Evolutionary conservation across 2,329 filamentous ascomycete species (phyloP).

Genomic region (Nothophoma quercina): DNA sequence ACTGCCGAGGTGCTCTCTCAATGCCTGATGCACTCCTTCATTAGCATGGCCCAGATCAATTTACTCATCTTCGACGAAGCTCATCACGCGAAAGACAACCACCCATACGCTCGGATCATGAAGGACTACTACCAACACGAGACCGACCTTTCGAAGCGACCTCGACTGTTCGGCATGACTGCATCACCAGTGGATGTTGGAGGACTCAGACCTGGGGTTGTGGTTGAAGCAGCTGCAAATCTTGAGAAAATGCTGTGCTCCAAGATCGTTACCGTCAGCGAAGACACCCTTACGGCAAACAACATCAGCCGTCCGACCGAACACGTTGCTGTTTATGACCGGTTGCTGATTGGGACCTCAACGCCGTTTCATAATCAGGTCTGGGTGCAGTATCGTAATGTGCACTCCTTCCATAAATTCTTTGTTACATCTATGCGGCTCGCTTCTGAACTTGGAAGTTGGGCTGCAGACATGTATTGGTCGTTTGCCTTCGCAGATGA

Average conservation of each 20-base stretch:
- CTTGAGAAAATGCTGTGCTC: conserved; percentile 81
- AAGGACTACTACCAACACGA: conserved; percentile 78
- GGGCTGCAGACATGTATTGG: conserved; percentile 88
- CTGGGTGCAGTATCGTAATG: conserved; percentile 59
- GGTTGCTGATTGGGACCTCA: conserved; percentile 60
- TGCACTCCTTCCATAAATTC: conserved; percentile 61
- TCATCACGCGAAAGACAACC: conserved; percentile 93
- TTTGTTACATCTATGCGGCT: conserved; percentile 68
- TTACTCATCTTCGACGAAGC: conserved; percentile 95
- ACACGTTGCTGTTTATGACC: conserved; percentile 65
- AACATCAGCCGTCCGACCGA: conserved; percentile 67
- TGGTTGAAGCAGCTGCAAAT: conserved; percentile 71
- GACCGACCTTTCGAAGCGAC: conserved; percentile 58
- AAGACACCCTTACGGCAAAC: conserved; percentile 66
- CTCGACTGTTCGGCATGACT: conserved; percentile 93
- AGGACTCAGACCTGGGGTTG: conserved; percentile 59
- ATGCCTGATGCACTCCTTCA: conserved; percentile 79
- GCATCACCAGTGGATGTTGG: conserved; percentile 91
- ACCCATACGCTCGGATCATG: conserved; percentile 88
- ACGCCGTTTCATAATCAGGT: conserved; percentile 72
- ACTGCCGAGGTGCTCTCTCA: conserved; percentile 87
- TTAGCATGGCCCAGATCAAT: conserved; percentile 83
- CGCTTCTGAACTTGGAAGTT: conserved; percentile 74
- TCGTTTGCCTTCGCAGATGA: conserved; percentile 70
- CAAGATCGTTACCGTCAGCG: conserved; percentile 79